Evolutionary conservation across 2,329 filamentous ascomycete species (phyloP).

Genomic region (Fusarium foetens): DNA sequence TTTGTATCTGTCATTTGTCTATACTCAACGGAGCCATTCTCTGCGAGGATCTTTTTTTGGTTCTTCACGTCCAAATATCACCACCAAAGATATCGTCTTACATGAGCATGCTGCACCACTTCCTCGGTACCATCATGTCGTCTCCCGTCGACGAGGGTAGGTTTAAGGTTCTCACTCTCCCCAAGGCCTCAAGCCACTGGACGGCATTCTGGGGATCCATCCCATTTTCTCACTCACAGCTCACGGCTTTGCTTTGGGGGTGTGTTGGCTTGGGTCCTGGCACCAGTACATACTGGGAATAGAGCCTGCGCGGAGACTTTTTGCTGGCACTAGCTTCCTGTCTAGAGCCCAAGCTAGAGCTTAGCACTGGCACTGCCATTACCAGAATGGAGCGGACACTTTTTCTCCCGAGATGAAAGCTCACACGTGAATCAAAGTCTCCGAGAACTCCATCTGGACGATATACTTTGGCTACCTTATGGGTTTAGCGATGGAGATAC

Average conservation of each 20-base stretch:
- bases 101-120: conserved; percentile 10
- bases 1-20: background rate
- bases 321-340: background rate
- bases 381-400: conserved; percentile 28
- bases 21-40: background rate
- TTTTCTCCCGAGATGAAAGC: background rate
- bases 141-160: conserved; percentile 36
- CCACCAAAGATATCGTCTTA: background rate
- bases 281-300: conserved; percentile 3
- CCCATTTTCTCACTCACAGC: conserved; percentile 18
- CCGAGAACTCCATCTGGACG: conserved; percentile 7
- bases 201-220: conserved; percentile 28
- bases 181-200: conserved; percentile 39
- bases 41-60: background rate
- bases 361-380: conserved; percentile 21
- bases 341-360: background rate
- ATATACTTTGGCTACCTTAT: background rate
- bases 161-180: conserved; percentile 47
- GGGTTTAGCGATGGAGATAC: background rate
- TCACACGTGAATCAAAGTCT: background rate
- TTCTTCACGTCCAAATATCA: background rate
- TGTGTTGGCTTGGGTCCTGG: conserved; percentile 5
- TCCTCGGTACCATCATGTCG: conserved; percentile 26
- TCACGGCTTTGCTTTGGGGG: conserved; percentile 14
- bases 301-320: conserved; percentile 21